Evolutionary conservation across 192 early-diverging fungal genomes (phyloP).

Genomic region (Haplosporangium gracile): DNA sequence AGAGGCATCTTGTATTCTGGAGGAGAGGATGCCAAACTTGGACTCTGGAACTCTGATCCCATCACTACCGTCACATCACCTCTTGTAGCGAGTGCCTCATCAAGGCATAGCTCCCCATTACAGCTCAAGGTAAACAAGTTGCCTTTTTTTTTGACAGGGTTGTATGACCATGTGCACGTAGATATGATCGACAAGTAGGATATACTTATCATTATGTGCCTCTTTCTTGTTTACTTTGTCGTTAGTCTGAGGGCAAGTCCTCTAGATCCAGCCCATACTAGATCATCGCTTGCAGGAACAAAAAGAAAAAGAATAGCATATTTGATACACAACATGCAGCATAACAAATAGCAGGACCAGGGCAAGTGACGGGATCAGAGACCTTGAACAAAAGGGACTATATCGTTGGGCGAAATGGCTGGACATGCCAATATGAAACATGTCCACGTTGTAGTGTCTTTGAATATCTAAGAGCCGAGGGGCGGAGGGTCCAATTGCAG

Average conservation of each 20-base stretch:
- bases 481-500: constrained; percentile 1
- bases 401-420: background rate
- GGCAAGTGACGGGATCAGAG: background rate
- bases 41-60: constrained; percentile 69
- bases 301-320: background rate
- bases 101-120: constrained; percentile 42
- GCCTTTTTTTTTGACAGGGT: background rate
- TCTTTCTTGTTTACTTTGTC: background rate
- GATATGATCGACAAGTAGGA: background rate
- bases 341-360: background rate
- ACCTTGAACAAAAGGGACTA: background rate
- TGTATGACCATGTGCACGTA: too few relatives aligned
- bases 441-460: background rate
- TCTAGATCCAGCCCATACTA: constrained; percentile 41
- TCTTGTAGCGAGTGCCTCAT: constrained; percentile 26
- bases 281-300: background rate
- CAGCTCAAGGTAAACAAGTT: constrained; percentile 21
- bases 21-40: constrained; percentile 83
- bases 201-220: background rate
- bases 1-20: constrained; percentile 75
- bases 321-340: background rate
- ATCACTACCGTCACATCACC: constrained; percentile 9
- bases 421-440: background rate
- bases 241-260: constrained; percentile 33
- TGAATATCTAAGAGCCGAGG: background rate